Base-by-base conservation (phyloP, 495 filamentous ascomycete species). In the Xylaria grammica region DNA sequence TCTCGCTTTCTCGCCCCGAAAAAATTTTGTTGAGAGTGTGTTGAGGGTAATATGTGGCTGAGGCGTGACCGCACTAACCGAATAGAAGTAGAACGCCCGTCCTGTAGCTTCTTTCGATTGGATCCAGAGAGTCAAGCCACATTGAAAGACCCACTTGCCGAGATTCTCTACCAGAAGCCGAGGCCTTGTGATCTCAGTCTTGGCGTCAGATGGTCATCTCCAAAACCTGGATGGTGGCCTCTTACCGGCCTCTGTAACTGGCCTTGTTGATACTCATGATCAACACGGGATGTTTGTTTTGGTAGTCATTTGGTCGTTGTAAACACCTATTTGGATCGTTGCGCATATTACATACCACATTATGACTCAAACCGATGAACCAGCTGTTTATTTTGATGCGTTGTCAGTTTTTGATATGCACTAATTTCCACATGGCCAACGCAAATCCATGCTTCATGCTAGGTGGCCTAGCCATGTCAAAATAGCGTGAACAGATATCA, bases 251-350 rank as follows among this genome's bases (percentile, higher is more conserved):
- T 44, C 48, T 53, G 26, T 30, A 32, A 63, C 55, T 63, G 60
- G 60, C 40, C 52, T 36, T 48, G 50, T 48, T 34, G 48, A 63
- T 48, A 54, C 60, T 48, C 50, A 55, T 63, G 60, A 63, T 32
- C 60, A 55, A 38, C 60, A 15, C n/a, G 50, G 50, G 27, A 48
- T 55, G 36, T 55, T 26, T 38, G 4, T 38, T 48, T 46, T 42
- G 38, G 50, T 40, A 40, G 60, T 63, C 60, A 63, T 55, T 55
- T 55, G 60, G 55, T 42, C 17, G 38, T 9, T 26, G 19, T 54
- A 54, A 54, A 40, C 48, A 51, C 13, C 26, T 27, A 34, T 42
- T 32, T 6, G 26, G 38, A 58, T 58, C 54, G 45, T 44, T 36
- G 17, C 56, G 20, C 10, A 60, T 44, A 53, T 36, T 26, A 53